Evolutionary conservation across 345 rosid genomes (phyloP).

Genomic region (Syzygium aromaticum): DNA sequence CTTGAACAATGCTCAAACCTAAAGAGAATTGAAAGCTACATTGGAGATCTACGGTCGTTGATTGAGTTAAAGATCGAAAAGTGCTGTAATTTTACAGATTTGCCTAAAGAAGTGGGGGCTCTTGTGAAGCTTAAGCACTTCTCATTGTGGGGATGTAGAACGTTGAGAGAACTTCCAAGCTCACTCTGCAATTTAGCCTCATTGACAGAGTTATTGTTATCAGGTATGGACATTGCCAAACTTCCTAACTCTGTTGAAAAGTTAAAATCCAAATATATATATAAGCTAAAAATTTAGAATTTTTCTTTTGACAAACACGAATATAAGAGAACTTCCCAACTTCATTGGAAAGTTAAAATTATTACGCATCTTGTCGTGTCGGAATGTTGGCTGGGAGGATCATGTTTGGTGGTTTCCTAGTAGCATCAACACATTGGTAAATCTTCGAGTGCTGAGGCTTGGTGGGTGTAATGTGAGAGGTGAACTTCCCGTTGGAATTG

Average conservation of each 20-base stretch:
- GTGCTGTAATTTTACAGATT: accelerated
- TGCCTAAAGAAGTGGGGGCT: neutral
- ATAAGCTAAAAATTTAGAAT: no score
- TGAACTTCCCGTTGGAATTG: neutral
- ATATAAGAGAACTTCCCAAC: neutral
- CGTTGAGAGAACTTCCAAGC: neutral
- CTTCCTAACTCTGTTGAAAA: neutral
- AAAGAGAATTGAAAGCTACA: neutral
- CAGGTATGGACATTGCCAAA: neutral
- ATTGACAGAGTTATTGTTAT: neutral
- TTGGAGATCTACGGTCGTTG: accelerated
- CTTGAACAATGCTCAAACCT: accelerated
- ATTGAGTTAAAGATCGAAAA: neutral
- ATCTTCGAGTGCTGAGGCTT: neutral
- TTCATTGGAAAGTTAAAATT: neutral
- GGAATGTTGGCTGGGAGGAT: no score
- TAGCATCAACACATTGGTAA: neutral
- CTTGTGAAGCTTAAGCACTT: neutral
- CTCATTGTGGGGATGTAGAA: neutral
- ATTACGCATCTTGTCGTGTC: no score
- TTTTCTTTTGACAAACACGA: accelerated
- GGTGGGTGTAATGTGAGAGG: accelerated
- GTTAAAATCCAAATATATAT: neutral
- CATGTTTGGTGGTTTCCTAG: neutral
- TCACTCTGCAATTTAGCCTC: neutral